Evolutionary conservation across 2,329 filamentous ascomycete genomes (phyloP).

Genomic region (Claviceps monticola): DNA sequence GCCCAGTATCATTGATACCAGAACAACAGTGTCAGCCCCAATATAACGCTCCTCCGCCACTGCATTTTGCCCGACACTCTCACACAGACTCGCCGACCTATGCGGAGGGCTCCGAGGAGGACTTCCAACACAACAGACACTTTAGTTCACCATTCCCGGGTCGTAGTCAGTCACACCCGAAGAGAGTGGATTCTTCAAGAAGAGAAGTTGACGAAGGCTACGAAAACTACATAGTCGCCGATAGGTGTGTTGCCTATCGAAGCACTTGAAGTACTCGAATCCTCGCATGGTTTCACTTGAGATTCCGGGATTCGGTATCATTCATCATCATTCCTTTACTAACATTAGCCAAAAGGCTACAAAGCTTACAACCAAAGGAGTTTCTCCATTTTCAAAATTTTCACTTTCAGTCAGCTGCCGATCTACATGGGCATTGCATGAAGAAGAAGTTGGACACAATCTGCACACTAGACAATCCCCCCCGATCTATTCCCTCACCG

Average conservation of each 20-base stretch:
- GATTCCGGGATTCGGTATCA: neutral
- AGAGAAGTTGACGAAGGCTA: constrained; percentile 28
- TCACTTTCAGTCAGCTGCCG: constrained; percentile 31
- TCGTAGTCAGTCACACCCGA: constrained; percentile 22
- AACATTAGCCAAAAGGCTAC: constrained; percentile 19
- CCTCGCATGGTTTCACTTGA: neutral
- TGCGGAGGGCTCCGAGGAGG: constrained; percentile 16
- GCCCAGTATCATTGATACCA: constrained; percentile 29
- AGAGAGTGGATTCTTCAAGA: constrained; percentile 17
- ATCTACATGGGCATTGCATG: constrained; percentile 35
- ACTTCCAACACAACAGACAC: constrained; percentile 16
- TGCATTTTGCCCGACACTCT: constrained; percentile 30
- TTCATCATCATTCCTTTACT: neutral
- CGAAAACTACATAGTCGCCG: constrained; percentile 26
- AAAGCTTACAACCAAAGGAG: constrained; percentile 24
- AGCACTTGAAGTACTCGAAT: neutral
- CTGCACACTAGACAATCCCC: constrained; percentile 30
- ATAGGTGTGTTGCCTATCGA: constrained; percentile 17
- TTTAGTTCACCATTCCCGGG: constrained; percentile 19
- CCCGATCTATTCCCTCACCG: constrained; percentile 29
- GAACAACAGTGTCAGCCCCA: constrained; percentile 15
- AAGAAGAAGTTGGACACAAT: constrained; percentile 42
- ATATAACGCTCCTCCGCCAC: constrained; percentile 26
- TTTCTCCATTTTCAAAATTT: constrained; percentile 37
- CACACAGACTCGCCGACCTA: constrained; percentile 20